These are phyloP conservation scores for Eutrema heterophyllum DNA, from an alignment of 345 rosid species.

Conservation along the genomic window DNA sequence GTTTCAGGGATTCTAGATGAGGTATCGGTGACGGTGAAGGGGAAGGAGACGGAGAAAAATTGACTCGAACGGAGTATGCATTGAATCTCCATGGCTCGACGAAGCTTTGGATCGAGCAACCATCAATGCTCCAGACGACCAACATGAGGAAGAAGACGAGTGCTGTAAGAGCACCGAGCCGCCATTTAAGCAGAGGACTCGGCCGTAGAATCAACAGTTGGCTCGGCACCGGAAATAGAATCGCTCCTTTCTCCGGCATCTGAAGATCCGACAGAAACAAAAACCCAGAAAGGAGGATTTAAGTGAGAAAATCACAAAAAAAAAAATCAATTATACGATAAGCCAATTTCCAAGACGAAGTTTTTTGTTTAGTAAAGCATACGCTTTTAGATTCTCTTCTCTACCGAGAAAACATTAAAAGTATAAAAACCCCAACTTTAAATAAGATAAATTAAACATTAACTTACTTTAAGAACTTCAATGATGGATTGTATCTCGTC, in stretches of 20 bases:
- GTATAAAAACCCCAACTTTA: background rate
- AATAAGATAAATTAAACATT: background rate
- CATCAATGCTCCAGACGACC: conserved; percentile 72
- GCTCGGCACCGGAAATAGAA: conserved; percentile 22
- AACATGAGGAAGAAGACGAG: conserved; percentile 57
- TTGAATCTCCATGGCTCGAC: conserved; percentile 55
- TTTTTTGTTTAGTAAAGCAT: background rate
- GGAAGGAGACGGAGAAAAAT: conserved; percentile 14
- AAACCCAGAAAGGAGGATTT: background rate
- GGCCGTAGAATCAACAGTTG: conserved; percentile 38
- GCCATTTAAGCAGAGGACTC: conserved; percentile 55
- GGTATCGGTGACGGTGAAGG: background rate
- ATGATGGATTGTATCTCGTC: background rate
- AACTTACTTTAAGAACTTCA: conserved; percentile 25
- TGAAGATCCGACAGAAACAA: conserved; percentile 16
- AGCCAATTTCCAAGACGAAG: conserved; percentile 17
- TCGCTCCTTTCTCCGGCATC: conserved; percentile 66
- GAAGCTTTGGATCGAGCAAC: conserved; percentile 46
- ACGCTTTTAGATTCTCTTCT: conserved; percentile 13
- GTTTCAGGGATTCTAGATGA: background rate
- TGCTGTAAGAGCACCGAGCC: conserved; percentile 59
- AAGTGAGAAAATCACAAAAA: background rate
- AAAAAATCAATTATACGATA: conserved; percentile 28
- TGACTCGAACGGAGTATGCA: conserved; percentile 25
- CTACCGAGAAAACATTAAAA: conserved; percentile 20